Evolutionary conservation across 441 rosid genomes (phyloP), one percentile per base, ranked within the genome.

Genomic region (Hura crepitans): DNA sequence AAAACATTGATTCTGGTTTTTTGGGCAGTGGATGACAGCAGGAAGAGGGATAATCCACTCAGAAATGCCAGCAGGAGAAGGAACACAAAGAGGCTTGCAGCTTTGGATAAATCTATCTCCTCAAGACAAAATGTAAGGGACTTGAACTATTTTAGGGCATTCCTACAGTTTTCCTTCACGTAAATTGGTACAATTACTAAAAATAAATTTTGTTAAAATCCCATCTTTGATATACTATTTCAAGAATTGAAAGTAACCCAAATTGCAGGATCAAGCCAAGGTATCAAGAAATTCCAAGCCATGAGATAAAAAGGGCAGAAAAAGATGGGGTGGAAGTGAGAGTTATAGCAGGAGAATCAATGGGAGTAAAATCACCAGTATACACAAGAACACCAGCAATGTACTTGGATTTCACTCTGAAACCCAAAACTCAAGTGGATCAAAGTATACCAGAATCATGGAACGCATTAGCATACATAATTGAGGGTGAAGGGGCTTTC

Each of bases 11-110:
- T n/a, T n/a, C n/a, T 0, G 15, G 59, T 67, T 6, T 8, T 28
- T 17, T 35, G 13, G 59, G 68, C 85, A 94, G 96, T 95, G 99
- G 99, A 90, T 88, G 87, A 95, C 93, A 72, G 96, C 93, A 69
- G 99, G 99, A 22, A 90, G 91, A 87, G 99, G 97, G 28, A 90
- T 92, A 63, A 79, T 92, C 73, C 97, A 92, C 81, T 92, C 97
- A 1, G 99, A 95, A 83, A 84, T 87, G 86, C 97, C 99, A 0
- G 93, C 91, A 64, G 85, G 84, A 62, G 85, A 78, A 62, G 97
- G 91, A 66, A 74, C 74, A 39, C 81, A 87, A 69, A 85, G 69
- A 72, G 97, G 97, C 9, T 81, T 95, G 39, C 99, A 92, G 78
- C 96, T 92, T 65, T 95, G 99, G 99, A 87, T 92, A 80, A 92